Conservation (phyloP, 73 alveolate species). For the Tetrahymena borealis region DNA sequence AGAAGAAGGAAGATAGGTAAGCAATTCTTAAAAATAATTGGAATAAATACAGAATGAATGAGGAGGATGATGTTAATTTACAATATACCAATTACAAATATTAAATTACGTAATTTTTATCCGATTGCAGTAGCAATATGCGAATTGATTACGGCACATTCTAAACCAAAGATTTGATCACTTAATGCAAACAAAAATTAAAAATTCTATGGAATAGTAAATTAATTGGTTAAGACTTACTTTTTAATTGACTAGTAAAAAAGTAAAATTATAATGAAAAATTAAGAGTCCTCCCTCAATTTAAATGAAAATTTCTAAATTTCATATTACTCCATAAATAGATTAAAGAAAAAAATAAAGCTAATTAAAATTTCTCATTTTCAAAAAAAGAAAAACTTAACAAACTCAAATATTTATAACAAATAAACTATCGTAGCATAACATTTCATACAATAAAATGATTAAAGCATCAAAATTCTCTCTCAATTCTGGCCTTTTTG, state of each 20-base stretch:
- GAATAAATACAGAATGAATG: background rate
- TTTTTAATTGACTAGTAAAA: background rate
- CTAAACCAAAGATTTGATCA: background rate
- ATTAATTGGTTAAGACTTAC: background rate
- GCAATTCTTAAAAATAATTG: background rate
- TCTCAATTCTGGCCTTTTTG: constrained; percentile 4
- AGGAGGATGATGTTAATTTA: background rate
- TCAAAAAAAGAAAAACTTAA: background rate
- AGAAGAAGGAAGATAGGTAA: no score
- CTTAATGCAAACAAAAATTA: background rate
- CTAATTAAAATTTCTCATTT: background rate
- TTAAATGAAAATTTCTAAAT: background rate
- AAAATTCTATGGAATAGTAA: background rate
- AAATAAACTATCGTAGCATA: background rate
- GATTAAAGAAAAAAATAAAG: background rate
- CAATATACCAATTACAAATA: background rate
- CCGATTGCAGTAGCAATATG: background rate
- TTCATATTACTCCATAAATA: background rate
- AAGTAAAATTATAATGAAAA: background rate
- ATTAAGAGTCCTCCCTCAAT: no score
- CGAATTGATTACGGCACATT: background rate
- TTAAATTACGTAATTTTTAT: background rate
- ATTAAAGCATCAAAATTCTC: constrained; percentile 36
- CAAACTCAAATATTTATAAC: background rate
- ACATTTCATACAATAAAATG: background rate